Conservation (phyloP, 768 basidiomycete species). For the Naganishia randhawae region DNA sequence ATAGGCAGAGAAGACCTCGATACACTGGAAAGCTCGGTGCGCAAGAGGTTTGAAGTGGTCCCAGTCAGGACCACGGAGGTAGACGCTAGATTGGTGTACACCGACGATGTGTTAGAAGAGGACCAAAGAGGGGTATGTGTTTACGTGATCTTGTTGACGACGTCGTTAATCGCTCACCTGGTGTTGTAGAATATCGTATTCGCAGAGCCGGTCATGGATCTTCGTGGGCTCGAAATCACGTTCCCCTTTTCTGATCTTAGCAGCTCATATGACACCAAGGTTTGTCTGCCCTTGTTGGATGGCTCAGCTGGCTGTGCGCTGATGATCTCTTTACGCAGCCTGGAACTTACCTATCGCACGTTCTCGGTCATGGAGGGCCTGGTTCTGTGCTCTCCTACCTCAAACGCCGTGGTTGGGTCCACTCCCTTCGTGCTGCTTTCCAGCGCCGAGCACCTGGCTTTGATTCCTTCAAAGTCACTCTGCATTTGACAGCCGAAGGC, state of each 20-base stretch:
- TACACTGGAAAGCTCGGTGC: conserved; percentile 45
- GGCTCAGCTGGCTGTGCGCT: neutral
- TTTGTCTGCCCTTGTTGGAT: conserved; percentile 20
- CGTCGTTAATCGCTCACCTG: neutral
- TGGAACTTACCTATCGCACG: conserved; percentile 70
- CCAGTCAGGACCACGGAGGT: conserved; percentile 38
- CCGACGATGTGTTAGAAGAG: conserved; percentile 37
- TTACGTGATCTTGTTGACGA: neutral
- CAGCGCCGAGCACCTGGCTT: conserved; percentile 70
- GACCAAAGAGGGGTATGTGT: conserved; percentile 43
- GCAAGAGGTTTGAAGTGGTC: conserved; percentile 45
- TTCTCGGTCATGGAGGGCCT: conserved; percentile 70
- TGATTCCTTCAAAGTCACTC: conserved; percentile 76
- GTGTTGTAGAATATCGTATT: conserved; percentile 52
- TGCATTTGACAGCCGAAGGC: conserved; percentile 76
- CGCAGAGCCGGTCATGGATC: conserved; percentile 79
- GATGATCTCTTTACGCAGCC: conserved; percentile 51
- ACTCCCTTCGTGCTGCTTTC: conserved; percentile 65
- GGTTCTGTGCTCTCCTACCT: conserved; percentile 88
- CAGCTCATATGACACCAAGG: conserved; percentile 59
- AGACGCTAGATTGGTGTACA: conserved; percentile 39
- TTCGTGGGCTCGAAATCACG: conserved; percentile 75
- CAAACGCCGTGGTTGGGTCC: conserved; percentile 83
- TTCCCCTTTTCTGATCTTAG: conserved; percentile 55
- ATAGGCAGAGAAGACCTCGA: conserved; percentile 50